Evolutionary conservation across 805 yeast genomes (phyloP), one percentile per base, ranked within the genome.

Genomic region (Wickerhamiella occidentalis): DNA sequence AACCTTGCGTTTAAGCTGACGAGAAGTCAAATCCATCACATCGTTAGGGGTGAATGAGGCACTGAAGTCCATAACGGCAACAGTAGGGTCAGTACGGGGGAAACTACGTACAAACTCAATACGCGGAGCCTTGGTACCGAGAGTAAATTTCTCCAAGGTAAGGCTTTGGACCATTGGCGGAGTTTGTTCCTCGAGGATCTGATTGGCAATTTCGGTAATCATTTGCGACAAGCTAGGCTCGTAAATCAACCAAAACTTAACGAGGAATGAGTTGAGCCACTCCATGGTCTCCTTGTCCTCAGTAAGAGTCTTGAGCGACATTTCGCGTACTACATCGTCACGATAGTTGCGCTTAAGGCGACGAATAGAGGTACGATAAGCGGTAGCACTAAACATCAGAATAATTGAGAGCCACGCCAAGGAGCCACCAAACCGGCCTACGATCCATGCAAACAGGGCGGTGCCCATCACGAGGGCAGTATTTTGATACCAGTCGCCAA

Each of bases 51-150:
- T 82, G 69, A 88, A 85, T 1, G 96, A 84, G 40, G 83, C 76
- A 38, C 80, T 82, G 96, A 96, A 90, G 66, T 92, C 98, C 96
- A 92, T 92, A 48, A 94, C 96, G 9, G 90, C 94, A 47, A 92
- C 82, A 61, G 90, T 96, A 54, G 82, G 83, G 26, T 78, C 80
- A n/a, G 96, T 90, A 54, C 90, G 85, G 45, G 81, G 84, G 60
- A 87, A 77, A 2, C 96, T 85, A 62, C 92, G 85, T 17, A 90
- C 96, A 54, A 73, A 73, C 61, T 92, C 96, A 52, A 92, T 74
- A 64, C 98, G 77, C 29, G 95, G 95, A 8, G 99, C 95, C 68
- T 92, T 92, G 5, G 95, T 81, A 54, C 99, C 99, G 15, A 82
- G 75, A 6, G 97, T 92, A 63, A 92, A 80, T 52, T 85, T 76